Evolutionary conservation across 176 grass and related monocot species (phyloP).

Genomic region (Zea mays): Zm-B73-REFERENCE-NAM-5.0 NC_050096.1:23792501-23793000

Average conservation of each 20-base stretch:
- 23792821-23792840: not conserved
- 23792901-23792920: not conserved
- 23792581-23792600: not conserved
- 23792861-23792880: not conserved
- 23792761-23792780: not conserved
- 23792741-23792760: not conserved
- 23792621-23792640: not conserved
- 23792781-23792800: not conserved
- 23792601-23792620: not conserved
- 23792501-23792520: not conserved
- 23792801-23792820: conserved; percentile 20
- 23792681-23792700: not conserved
- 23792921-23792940: not conserved
- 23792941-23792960: not conserved
- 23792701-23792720: not conserved
- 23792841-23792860: not conserved
- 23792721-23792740: not conserved
- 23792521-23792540: not conserved
- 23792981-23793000: not conserved
- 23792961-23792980: too few relatives aligned
- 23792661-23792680: not conserved
- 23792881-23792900: not conserved
- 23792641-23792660: not conserved
- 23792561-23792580: not conserved
- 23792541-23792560: not conserved